phyloP scores from a whole-genome alignment of 805 yeast species.

The Pichia pseudocactophila region DNA sequence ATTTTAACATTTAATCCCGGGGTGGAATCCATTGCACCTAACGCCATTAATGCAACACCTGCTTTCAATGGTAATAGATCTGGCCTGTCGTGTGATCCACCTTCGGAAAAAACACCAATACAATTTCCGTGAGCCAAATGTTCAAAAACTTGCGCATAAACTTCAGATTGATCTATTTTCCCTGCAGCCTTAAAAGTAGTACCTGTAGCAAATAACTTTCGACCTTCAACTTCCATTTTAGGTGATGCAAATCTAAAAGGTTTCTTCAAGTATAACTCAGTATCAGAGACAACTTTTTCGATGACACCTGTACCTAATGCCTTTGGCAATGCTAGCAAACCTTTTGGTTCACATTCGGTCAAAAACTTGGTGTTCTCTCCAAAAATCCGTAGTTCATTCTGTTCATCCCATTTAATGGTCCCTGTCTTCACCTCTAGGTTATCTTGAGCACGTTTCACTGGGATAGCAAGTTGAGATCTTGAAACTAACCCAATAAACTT shows the following conservation, averaged over 20 bases:
- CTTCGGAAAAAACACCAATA: constrained; percentile 94
- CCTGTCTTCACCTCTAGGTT: constrained; percentile 63
- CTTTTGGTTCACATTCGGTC: constrained; percentile 50
- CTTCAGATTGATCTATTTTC: constrained; percentile 77
- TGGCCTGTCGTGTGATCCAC: constrained; percentile 95
- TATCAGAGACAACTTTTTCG: constrained; percentile 58
- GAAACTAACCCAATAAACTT: constrained; percentile 68
- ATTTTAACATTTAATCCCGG: constrained; percentile 73
- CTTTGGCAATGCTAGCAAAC: constrained; percentile 68
- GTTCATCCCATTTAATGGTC: constrained; percentile 44
- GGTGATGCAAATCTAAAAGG: constrained; percentile 46
- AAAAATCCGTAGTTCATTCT: constrained; percentile 33
- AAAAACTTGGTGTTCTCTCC: constrained; percentile 61
- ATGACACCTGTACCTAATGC: constrained; percentile 72
- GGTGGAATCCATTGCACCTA: constrained; percentile 80
- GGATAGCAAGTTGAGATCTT: constrained; percentile 70
- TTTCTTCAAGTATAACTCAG: constrained; percentile 56
- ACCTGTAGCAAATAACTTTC: constrained; percentile 39
- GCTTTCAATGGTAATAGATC: constrained; percentile 89
- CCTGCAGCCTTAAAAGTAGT: constrained; percentile 63
- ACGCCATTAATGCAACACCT: constrained; percentile 96
- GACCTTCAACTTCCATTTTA: constrained; percentile 31
- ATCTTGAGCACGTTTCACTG: constrained; percentile 91
- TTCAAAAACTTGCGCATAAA: constrained; percentile 76
- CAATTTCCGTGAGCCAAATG: constrained; percentile 76